Evolutionary conservation across 768 basidiomycete species (phyloP), one percentile per base, ranked within the genome.

Genomic region (Lanmaoa pseudosensibilis): DNA sequence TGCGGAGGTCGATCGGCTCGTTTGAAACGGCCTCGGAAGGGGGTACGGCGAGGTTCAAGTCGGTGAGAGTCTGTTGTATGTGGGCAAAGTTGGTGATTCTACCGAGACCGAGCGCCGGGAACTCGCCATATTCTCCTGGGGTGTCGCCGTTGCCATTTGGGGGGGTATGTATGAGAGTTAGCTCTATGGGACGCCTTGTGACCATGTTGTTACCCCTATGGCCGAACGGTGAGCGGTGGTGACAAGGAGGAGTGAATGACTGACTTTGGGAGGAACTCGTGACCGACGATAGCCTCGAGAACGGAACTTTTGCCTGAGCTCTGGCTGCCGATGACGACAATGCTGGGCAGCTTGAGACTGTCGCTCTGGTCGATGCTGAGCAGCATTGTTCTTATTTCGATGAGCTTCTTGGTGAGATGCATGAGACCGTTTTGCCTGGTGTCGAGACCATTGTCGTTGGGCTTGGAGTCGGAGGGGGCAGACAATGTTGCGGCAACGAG

Each of bases 241-340:
- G 52, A 38, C 32, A 41, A 37, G 11, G 40, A 52, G 44, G 13
- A 47, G 38, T 21, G 16, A 2, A 25, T 3, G n/a, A 80, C 93
- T 61, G 67, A 98, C 96, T 99, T 99, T 23, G 97, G 97, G 36
- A 99, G 77, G 70, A 99, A 99, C 72, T 98, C 94, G 56, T 97
- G 93, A 0, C 97, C 97, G 30, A 99, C 97, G 57, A 99, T 91
- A 6, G 97, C 89, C 73, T 99, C 97, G 57, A 99, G 75, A 0
- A 99, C 97, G 27, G 93, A 95, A 65, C 94, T 98, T 79, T 99
- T 99, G 12, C 97, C 97, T 2, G 93, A 95, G 72, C 94, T 97
- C 76, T 99, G 97, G 71, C 93, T 96, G 12, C 97, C 97, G 59
- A 99, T 91, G 46, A 98, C 97, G 41, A 98, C 97, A 58, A 99